A percentile compares a stretch with the other conserved stretches of the same genome.
Conservation (phyloP, 768 basidiomycete genomes). For the Hydnum rufescens region DNA sequence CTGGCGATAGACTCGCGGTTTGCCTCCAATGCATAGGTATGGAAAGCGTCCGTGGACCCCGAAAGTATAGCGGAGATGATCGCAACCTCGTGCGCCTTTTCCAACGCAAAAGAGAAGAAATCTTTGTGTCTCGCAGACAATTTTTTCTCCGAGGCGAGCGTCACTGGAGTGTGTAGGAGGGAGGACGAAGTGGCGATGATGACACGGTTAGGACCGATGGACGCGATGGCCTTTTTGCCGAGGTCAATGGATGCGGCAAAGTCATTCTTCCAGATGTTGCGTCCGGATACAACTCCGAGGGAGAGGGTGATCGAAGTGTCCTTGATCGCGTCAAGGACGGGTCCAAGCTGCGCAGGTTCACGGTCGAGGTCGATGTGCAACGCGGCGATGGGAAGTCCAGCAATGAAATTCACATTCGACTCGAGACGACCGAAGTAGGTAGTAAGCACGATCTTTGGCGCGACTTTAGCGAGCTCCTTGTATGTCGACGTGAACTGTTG, state of each 20-base stretch:
- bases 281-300: conserved; percentile 89
- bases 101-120: conserved; percentile 96
- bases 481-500: conserved; percentile 68
- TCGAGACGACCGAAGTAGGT: conserved; percentile 97
- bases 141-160: conserved; percentile 80
- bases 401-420: conserved; percentile 68
- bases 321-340: conserved; percentile 67
- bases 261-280: conserved; percentile 99
- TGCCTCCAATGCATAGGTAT: conserved; percentile 59
- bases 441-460: conserved; percentile 83
- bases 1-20: conserved; percentile 82
- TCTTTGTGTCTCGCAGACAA: conserved; percentile 76
- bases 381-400: conserved; percentile 81
- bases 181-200: conserved; percentile 93
- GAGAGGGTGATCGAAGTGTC: conserved; percentile 64
- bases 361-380: conserved; percentile 95
- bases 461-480: conserved; percentile 54
- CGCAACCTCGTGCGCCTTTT: conserved; percentile 86
- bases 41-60: conserved; percentile 56
- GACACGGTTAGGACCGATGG: conserved; percentile 72
- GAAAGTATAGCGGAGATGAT: conserved; percentile 69
- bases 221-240: conserved; percentile 66
- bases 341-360: conserved; percentile 74
- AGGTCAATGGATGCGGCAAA: conserved; percentile 62
- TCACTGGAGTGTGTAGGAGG: conserved; percentile 94